Conservation (phyloP, 2,329 filamentous ascomycete genomes). For the Beauveria sp. region DNA sequence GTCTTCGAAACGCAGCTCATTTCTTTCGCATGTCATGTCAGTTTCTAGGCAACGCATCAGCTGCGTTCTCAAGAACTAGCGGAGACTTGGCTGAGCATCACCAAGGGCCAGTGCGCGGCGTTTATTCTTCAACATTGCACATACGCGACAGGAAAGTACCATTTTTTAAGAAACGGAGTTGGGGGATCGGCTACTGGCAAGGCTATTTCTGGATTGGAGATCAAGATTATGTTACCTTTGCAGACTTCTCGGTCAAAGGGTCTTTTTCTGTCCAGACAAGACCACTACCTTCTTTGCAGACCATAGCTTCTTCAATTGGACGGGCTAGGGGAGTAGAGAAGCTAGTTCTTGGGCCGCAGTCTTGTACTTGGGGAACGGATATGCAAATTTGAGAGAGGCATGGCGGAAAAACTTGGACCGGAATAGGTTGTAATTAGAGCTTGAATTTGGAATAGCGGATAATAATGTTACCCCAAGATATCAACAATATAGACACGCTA, state of each 20-base stretch:
- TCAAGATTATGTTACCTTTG: neutral
- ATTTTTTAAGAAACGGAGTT: neutral
- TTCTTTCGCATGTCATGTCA: too few relatives aligned
- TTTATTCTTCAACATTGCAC: conserved; percentile 1
- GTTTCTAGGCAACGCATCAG: neutral
- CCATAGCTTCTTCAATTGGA: neutral
- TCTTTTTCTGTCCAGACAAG: neutral
- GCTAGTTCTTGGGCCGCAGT: neutral
- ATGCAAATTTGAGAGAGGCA: neutral
- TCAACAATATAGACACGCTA: too few relatives aligned
- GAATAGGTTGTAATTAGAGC: conserved; percentile 5
- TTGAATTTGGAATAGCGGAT: conserved; percentile 8
- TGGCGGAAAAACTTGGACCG: neutral
- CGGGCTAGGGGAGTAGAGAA: neutral
- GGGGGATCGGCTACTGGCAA: neutral
- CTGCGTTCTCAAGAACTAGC: neutral
- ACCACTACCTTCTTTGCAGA: neutral
- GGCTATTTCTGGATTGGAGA: neutral
- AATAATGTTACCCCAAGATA: neutral
- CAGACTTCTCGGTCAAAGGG: neutral
- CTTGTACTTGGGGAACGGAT: neutral
- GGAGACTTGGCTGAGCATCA: neutral
- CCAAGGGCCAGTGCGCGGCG: neutral
- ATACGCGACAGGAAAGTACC: neutral
- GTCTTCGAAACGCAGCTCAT: neutral